A percentile compares a stretch with the other conserved stretches of the same genome.
phyloP scores from a whole-genome alignment of 352 stramenopile species.

The Globisporangium okanoganense region DNA sequence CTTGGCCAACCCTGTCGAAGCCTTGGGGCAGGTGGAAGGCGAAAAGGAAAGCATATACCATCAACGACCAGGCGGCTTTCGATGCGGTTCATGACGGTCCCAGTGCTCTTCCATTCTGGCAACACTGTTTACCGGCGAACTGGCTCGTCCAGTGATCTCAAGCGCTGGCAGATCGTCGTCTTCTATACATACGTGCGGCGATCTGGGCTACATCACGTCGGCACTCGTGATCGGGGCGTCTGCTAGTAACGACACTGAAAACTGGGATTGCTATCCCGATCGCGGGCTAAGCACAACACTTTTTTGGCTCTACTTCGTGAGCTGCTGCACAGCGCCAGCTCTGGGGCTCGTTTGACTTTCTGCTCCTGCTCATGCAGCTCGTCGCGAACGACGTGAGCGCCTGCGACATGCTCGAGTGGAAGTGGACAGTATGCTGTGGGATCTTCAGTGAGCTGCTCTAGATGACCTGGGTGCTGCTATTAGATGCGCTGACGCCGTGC shows the following conservation, averaged over 20 bases:
- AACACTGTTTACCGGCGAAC: background rate
- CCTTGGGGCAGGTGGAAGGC: too few relatives aligned
- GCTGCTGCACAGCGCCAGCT: conserved; percentile 3
- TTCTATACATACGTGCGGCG: background rate
- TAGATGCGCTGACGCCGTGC: conserved; percentile 6
- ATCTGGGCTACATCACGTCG: background rate
- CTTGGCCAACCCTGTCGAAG: background rate
- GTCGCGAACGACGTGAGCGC: background rate
- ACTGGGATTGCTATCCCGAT: too few relatives aligned
- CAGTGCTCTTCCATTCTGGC: background rate
- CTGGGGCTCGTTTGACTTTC: conserved; percentile 13
- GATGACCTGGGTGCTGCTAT: conserved; percentile 2
- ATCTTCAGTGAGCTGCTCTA: background rate
- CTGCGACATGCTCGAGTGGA: background rate
- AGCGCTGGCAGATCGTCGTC: background rate
- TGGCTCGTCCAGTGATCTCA: background rate
- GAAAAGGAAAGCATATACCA: background rate
- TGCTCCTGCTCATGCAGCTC: conserved; percentile 7
- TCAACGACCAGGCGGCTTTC: background rate
- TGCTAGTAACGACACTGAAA: too few relatives aligned
- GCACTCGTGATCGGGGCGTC: background rate
- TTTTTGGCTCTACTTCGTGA: background rate
- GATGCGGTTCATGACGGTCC: conserved; percentile 9
- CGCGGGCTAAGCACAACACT: too few relatives aligned
- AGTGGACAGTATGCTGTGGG: background rate